Base-by-base conservation (phyloP, 1,284 basidiomycete genomes). In the Sanghuangporus baumii region DNA sequence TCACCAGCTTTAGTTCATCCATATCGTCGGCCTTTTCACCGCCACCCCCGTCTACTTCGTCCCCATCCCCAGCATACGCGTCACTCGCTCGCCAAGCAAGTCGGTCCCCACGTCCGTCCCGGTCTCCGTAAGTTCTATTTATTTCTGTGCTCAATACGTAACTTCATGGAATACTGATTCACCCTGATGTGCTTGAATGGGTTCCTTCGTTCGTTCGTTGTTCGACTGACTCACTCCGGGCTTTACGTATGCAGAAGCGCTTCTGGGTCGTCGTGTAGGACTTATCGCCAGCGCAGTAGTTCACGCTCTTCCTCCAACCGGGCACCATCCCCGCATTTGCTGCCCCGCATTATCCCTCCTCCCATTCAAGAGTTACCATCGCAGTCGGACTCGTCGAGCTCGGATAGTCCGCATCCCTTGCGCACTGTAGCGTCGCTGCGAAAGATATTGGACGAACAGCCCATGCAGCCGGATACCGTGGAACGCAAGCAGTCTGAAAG, bases 361-460 rank as follows among this genome's bases (percentile, higher is more conserved):
- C 78, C 82, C 0, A 80, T 80, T 1, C 84, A 86, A 66, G 85
- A 87, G 68, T 70, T 75, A n/a, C 79, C 75, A 14, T 71, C 75
- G 6, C 75, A 78, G 34, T 83, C 83, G 4, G 69, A 69, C 8
- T 76, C 75, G 2, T 74, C 74, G 7, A 69, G 78, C 26, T 68
- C 83, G 72, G 48, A 85, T 72, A 61, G 83, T 74, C 43, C 86
- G 73, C 81, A 65, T 76, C 73, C 72, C 14, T 72, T 85, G 69
- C 82, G 79, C 62, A 87, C 88, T 0, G 76, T 91, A 20, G 78
- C 81, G 64, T 84, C 82, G 16, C 76, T 91, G 16, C 83, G 88
- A 56, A 86, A 82, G 69, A 91, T 91, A 63, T 78, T 91, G 9
- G 81, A 86, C 65, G 79, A 82, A 6, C 84, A 86, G 41, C 60